Conservation (phyloP, 331 rosid species). For the Cydonia oblonga region DNA sequence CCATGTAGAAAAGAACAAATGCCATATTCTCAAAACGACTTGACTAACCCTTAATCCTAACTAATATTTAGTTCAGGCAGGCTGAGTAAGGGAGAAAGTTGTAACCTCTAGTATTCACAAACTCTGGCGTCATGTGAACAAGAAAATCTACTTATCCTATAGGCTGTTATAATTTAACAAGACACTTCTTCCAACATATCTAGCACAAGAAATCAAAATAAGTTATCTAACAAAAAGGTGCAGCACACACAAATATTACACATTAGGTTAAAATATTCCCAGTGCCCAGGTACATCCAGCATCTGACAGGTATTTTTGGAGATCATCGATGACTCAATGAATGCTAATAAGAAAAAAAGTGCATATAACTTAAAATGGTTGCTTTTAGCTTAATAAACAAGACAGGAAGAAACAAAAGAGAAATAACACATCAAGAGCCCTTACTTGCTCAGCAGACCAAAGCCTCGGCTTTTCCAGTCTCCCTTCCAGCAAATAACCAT, state of each 20-base stretch:
- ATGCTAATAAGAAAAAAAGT: not conserved
- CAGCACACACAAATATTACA: not conserved
- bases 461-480: slow-evolving; percentile 60
- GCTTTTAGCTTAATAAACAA: not conserved
- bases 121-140: not conserved
- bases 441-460: slow-evolving; percentile 95
- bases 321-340: not conserved
- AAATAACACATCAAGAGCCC: slow-evolving; percentile 11
- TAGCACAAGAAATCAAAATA: not conserved
- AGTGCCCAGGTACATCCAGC: not conserved
- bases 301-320: not conserved
- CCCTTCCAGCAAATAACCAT: slow-evolving; percentile 59
- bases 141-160: not conserved
- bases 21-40: not conserved
- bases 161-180: not conserved
- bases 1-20: not conserved
- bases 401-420: not conserved
- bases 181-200: not conserved
- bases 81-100: not conserved
- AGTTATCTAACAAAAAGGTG: not conserved
- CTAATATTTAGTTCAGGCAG: not conserved
- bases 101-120: not conserved
- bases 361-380: not conserved
- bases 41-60: not conserved
- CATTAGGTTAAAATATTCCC: not conserved